Conservation (phyloP, 192 early-diverging fungal species). For the Rhizophagus sp. region DNA sequence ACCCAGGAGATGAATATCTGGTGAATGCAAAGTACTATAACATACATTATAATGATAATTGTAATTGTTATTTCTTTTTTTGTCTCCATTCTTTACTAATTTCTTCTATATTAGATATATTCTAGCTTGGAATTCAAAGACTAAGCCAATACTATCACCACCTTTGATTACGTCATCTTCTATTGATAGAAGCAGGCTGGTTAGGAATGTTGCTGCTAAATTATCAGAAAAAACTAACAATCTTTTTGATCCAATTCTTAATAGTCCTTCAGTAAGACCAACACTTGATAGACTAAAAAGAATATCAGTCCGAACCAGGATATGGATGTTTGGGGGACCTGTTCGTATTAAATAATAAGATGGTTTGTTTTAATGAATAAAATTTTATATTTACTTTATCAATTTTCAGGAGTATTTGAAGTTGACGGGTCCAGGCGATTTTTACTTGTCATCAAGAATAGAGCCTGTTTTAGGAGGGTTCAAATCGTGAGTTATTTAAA, state of each 20-base stretch:
- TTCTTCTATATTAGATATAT: constrained; percentile 38
- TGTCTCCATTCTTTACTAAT: not conserved
- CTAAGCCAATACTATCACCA: constrained; percentile 46
- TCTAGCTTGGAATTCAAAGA: constrained; percentile 57
- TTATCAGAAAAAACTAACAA: not conserved
- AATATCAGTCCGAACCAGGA: constrained; percentile 31
- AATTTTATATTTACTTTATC: not conserved
- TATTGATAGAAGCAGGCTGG: constrained; percentile 12
- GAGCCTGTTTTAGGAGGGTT: not conserved
- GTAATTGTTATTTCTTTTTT: not conserved
- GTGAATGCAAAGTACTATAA: constrained; percentile 64
- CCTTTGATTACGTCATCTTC: constrained; percentile 38
- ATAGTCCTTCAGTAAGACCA: constrained; percentile 42
- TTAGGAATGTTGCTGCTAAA: not conserved
- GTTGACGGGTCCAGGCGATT: constrained; percentile 63
- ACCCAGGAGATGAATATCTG: constrained; percentile 68
- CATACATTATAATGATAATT: not conserved
- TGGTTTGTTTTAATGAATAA: too few species aligned
- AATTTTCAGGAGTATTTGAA: constrained; percentile 49
- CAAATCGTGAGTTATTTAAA: not conserved
- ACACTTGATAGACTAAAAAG: constrained; percentile 36
- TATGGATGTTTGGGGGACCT: constrained; percentile 41
- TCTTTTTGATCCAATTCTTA: constrained; percentile 9
- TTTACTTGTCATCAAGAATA: constrained; percentile 58
- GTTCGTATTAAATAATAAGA: constrained; percentile 29